Conservation (phyloP, 176 grass and related monocot species). For the Oryza coarctata region DNA sequence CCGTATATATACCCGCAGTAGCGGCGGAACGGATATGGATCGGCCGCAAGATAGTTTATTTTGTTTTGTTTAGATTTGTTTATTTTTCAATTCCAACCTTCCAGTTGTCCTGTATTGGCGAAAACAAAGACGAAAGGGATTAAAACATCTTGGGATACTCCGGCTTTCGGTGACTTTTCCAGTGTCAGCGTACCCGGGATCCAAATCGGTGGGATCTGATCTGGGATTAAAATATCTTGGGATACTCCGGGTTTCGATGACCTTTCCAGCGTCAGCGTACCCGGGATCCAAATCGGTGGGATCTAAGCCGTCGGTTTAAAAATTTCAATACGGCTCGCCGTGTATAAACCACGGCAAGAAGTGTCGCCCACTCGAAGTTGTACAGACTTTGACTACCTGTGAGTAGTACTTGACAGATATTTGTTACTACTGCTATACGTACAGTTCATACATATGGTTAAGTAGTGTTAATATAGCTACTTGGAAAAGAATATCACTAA, state of each 20-base stretch:
- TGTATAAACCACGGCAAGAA: too few species aligned
- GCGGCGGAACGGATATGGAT: slow-evolving; percentile 62
- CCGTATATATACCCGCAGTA: slow-evolving; percentile 14
- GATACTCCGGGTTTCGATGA: too few species aligned
- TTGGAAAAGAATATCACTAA: too few species aligned
- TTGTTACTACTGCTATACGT: too few species aligned
- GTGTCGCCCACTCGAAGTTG: too few species aligned
- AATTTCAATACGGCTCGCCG: background rate
- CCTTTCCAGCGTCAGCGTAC: too few species aligned
- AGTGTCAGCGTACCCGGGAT: background rate
- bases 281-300: too few species aligned
- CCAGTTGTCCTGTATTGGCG: background rate
- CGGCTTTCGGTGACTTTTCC: background rate
- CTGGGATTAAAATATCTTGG: too few species aligned
- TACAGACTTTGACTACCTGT: too few species aligned
- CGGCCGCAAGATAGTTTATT: slow-evolving; percentile 8
- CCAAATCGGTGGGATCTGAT: background rate
- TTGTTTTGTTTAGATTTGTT: background rate
- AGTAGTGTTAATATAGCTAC: too few species aligned
- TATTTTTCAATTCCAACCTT: background rate
- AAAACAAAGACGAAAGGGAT: background rate
- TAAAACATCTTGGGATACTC: background rate
- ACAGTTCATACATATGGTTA: too few species aligned
- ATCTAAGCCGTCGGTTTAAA: background rate
- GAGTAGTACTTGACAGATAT: too few species aligned